Base-by-base conservation (phyloP, 257 asterid species). In the Petunia axillaris region DNA sequence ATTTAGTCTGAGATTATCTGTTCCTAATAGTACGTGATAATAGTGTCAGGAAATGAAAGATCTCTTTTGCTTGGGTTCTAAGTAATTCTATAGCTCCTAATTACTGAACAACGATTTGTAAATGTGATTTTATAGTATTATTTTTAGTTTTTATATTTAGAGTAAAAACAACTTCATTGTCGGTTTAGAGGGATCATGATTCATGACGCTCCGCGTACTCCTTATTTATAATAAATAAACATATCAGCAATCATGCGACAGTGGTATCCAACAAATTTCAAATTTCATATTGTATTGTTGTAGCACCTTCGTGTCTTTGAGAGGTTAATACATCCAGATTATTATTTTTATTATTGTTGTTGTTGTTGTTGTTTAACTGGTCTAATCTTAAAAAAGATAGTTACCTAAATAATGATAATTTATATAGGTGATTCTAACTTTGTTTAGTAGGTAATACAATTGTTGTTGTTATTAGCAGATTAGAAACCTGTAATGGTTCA, bases 101-200 rank as follows among this genome's bases (percentile, higher is more conserved):
- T 37, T 37, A 36, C 15, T 43, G 39, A 68, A 16, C 8, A 11
- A 7, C 6, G 35, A 44, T 48, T 25, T 71, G 60, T 71, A 35
- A 71, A 71, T 13, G 44, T 48, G 43, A 48, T n/a, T 48, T 70
- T 3, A 3, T 62, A 25, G 25, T 9, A 16, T 48, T 4, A 5
- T n/a, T 71, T 35, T 39, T 50, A 0, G 10, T 50, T 50, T 52
- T 9, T 14, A 4, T 48, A 71, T 2, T 0, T 71, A 48, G 46
- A 5, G 77, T 50, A 35, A 71, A 50, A 71, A 1, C 10, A 13
- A 52, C 15, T 68, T 57, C 60, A 71, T 4, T 71, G 77, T 71
- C 62, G 77, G 77, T 71, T 71, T 50, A 50, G n/a, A 71, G 62
- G 77, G 62, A 71, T 71, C 62, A 50, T 35, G 44, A 71, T 60